These are phyloP conservation scores for Chrysoporthe puriensis DNA, from an alignment of 2,329 filamentous ascomycete species.

Conservation along the genomic window DNA sequence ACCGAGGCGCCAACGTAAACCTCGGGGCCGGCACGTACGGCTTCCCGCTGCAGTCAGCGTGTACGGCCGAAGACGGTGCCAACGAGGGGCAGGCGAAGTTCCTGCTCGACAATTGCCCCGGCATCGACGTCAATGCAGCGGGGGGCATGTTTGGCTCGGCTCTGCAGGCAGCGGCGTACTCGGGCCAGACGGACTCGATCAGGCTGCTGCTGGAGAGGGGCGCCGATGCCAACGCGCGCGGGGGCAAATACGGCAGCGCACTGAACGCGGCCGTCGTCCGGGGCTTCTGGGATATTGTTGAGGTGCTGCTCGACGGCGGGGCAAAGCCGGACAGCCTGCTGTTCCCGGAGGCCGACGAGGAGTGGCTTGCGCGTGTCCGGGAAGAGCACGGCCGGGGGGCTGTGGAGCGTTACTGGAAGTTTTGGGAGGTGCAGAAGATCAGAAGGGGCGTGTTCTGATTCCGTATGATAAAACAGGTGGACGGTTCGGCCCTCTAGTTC, in stretches of 20 bases:
- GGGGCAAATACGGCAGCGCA: not conserved
- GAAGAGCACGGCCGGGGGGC: not conserved
- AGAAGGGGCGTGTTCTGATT: too few species aligned
- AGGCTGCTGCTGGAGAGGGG: not conserved
- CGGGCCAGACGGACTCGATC: not conserved
- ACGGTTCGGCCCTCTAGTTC: too few species aligned
- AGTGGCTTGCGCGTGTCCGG: not conserved
- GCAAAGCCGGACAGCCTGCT: not conserved
- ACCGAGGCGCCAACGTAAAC: too few species aligned
- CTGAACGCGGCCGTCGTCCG: not conserved
- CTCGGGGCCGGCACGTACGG: too few species aligned
- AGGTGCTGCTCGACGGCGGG: not conserved
- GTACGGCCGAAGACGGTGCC: too few species aligned
- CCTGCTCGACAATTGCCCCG: not conserved
- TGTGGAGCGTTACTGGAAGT: not conserved
- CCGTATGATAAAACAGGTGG: too few species aligned
- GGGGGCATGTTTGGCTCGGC: not conserved
- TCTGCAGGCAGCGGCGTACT: not conserved
- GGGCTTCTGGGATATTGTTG: not conserved
- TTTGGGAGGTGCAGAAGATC: not conserved
- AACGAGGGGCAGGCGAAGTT: not conserved
- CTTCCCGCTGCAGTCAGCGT: too few species aligned
- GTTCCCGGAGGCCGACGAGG: not conserved
- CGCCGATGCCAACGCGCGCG: not conserved
- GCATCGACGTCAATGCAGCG: not conserved